A percentile compares a stretch with the other conserved stretches of the same genome.
Conservation (phyloP, 257 asterid species). For the Petunia secreta region DNA sequence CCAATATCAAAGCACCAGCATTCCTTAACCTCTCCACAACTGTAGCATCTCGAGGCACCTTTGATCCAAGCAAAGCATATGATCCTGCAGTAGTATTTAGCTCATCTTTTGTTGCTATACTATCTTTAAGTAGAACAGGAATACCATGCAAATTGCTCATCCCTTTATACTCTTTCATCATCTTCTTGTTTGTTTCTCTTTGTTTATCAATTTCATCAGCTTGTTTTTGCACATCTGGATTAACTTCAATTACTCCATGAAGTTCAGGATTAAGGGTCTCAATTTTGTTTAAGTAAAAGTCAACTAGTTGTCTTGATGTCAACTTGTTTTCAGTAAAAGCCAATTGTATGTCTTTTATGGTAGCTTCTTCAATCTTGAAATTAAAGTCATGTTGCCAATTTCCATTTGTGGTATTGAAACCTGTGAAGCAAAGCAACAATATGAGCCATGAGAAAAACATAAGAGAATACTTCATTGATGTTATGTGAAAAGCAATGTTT, state of each 20-base stretch:
- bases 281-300: conserved; percentile 51
- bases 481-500: no score
- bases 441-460: no score
- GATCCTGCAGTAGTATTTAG: conserved; percentile 67
- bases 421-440: no score
- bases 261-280: conserved; percentile 56
- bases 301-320: conserved; percentile 44
- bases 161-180: no score
- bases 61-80: conserved; percentile 59
- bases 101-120: conserved; percentile 60
- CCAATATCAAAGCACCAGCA: conserved; percentile 72
- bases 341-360: conserved; percentile 44
- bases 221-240: conserved; percentile 56
- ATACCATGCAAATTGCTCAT: conserved; percentile 51
- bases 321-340: conserved; percentile 40
- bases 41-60: conserved; percentile 63
- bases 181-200: conserved; percentile 30
- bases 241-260: conserved; percentile 61
- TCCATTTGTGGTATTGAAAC: neutral
- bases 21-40: conserved; percentile 61
- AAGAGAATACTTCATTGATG: no score
- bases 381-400: neutral
- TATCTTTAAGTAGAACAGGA: conserved; percentile 75
- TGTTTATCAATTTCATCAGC: conserved; percentile 55
- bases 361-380: conserved; percentile 58